phyloP scores from a whole-genome alignment of 2,329 filamentous ascomycete species.

The Fusarium cyanostomum region DNA sequence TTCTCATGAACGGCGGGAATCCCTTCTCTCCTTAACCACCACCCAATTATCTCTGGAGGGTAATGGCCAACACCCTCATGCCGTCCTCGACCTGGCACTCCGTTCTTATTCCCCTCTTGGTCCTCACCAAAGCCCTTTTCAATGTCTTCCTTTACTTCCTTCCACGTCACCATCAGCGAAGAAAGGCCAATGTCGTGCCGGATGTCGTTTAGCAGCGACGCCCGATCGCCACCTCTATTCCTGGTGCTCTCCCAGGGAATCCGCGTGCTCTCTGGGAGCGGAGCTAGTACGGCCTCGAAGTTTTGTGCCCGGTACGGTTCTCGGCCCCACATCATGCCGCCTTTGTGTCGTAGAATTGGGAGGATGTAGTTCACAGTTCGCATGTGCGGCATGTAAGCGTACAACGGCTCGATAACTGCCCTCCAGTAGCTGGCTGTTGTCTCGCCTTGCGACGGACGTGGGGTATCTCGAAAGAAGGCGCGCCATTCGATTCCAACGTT shows the following conservation, averaged over 20 bases:
- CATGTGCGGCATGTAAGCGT: conserved; percentile 38
- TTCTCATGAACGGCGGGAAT: conserved; percentile 13
- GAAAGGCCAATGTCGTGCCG: not conserved
- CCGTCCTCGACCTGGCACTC: not conserved
- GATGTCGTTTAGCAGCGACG: conserved; percentile 8
- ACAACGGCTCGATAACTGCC: conserved; percentile 30
- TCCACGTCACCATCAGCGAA: conserved; percentile 28
- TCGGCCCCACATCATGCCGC: conserved; percentile 40
- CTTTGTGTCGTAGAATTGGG: conserved; percentile 38
- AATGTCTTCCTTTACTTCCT: conserved; percentile 29
- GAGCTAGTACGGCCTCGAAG: conserved; percentile 27
- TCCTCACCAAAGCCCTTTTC: conserved; percentile 17
- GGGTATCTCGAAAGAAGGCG: conserved; percentile 41
- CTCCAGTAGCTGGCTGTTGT: conserved; percentile 37
- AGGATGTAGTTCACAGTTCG: conserved; percentile 42
- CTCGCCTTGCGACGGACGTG: conserved; percentile 33
- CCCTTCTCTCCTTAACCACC: conserved; percentile 11
- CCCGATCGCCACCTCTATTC: conserved; percentile 7
- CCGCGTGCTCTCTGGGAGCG: conserved; percentile 29
- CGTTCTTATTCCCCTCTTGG: not conserved
- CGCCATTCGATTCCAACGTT: conserved; percentile 46
- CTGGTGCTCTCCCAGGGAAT: conserved; percentile 41
- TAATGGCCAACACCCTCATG: not conserved
- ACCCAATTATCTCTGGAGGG: conserved; percentile 1
- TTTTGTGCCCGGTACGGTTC: conserved; percentile 40